Conservation (phyloP, 352 stramenopile species). For the Stephanocyclus meneghinianus region DNA sequence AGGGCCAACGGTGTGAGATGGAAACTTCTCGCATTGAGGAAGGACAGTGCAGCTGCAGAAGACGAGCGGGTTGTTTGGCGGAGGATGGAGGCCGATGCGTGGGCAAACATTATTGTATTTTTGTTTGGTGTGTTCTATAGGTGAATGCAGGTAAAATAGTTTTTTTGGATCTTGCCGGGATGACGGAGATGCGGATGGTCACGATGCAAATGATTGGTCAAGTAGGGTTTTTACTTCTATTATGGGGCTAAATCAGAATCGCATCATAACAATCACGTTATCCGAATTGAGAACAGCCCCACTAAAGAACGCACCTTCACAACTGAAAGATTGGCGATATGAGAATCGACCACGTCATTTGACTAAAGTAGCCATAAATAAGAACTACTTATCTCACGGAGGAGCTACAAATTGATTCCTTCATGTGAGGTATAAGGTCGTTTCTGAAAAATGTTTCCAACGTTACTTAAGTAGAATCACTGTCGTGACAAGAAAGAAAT, state of each 20-base stretch:
- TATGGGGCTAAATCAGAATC: not conserved
- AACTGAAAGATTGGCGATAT: not conserved
- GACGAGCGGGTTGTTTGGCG: not conserved
- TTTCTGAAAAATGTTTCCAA: too few relatives aligned
- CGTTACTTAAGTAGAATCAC: too few relatives aligned
- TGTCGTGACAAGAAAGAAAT: too few relatives aligned
- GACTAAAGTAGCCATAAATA: not conserved
- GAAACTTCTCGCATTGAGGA: conserved; percentile 35
- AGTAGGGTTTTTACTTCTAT: not conserved
- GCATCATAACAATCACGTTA: not conserved
- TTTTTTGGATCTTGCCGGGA: not conserved
- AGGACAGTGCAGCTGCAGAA: not conserved
- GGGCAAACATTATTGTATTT: conserved; percentile 17
- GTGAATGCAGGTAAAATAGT: too few relatives aligned
- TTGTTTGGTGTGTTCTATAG: too few relatives aligned
- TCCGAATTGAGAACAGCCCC: not conserved
- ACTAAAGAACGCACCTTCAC: not conserved
- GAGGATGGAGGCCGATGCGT: conserved; percentile 5
- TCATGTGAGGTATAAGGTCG: not conserved
- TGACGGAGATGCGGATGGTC: not conserved
- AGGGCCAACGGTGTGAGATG: conserved; percentile 46
- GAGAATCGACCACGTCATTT: not conserved
- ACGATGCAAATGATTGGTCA: too few relatives aligned
- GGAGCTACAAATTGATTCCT: not conserved
- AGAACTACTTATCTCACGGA: not conserved